phyloP scores from a whole-genome alignment of 2,329 filamentous ascomycete genomes.

The Ascocoryne sarcoides region DNA sequence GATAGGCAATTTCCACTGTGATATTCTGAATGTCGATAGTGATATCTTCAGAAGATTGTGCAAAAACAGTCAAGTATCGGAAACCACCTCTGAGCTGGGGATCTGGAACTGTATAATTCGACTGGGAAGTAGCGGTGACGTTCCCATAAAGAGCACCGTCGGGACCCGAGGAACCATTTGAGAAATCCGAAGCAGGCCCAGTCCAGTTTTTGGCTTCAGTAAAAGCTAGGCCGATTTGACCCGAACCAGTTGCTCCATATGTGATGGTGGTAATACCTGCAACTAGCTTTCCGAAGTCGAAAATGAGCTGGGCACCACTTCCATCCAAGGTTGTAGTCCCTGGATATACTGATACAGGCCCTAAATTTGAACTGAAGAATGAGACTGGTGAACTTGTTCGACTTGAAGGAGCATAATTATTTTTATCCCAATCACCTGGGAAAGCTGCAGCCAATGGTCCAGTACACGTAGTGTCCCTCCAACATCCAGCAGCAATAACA shows the following conservation, averaged over 20 bases:
- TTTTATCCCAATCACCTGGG: conserved; percentile 46
- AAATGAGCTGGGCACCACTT: conserved; percentile 45
- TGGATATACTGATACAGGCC: conserved; percentile 30
- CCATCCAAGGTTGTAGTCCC: conserved; percentile 9
- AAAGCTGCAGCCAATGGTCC: conserved; percentile 39
- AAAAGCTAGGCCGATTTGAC: conserved; percentile 37
- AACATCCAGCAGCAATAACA: conserved; percentile 34
- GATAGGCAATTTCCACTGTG: conserved; percentile 32
- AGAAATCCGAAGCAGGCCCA: conserved; percentile 38
- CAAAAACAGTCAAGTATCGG: conserved; percentile 41
- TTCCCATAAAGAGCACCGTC: conserved; percentile 40
- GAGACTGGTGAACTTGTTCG: conserved; percentile 38
- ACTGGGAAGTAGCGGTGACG: conserved; percentile 29
- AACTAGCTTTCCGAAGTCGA: conserved; percentile 51
- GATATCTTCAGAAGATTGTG: conserved; percentile 29
- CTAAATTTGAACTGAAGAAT: conserved; percentile 20
- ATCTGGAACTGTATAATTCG: conserved; percentile 36
- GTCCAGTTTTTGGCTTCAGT: conserved; percentile 38
- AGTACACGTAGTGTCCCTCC: conserved; percentile 45
- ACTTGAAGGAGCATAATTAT: conserved; percentile 46
- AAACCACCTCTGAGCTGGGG: conserved; percentile 42
- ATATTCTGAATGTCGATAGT: conserved; percentile 26
- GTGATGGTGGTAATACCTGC: conserved; percentile 45
- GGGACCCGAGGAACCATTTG: conserved; percentile 36
- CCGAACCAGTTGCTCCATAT: conserved; percentile 36